Percentiles rank a stretch among this genome's conserved stretches.
Conservation (phyloP, 805 yeast species). For the Ogataea trehalophila region DNA sequence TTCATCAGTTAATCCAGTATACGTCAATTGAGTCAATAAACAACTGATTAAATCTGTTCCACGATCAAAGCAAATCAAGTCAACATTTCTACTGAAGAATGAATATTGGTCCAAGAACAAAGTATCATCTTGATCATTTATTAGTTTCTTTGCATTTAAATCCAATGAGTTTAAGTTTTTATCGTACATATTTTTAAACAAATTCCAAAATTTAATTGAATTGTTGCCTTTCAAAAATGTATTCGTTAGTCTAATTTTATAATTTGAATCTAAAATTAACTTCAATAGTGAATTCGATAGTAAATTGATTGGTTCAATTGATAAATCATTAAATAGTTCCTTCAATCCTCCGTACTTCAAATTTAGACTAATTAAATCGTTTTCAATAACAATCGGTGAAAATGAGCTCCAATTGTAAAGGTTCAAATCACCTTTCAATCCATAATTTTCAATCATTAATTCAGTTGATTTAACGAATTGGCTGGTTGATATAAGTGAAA, state of each 20-base stretch:
- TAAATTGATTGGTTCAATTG: conserved; percentile 41
- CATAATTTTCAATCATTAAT: conserved; percentile 19
- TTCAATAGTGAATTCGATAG: conserved; percentile 47
- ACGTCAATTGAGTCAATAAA: conserved; percentile 70
- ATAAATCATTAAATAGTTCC: conserved; percentile 39
- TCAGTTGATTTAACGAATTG: conserved; percentile 11
- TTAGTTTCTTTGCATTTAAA: conserved; percentile 31
- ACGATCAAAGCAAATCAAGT: conserved; percentile 75
- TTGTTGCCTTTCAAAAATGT: conserved; percentile 56
- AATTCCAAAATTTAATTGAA: conserved; percentile 44
- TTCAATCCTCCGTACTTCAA: conserved; percentile 32
- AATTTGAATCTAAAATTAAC: conserved; percentile 37
- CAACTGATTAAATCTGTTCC: conserved; percentile 70
- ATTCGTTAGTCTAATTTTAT: conserved; percentile 46
- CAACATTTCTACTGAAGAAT: conserved; percentile 44
- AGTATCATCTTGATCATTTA: conserved; percentile 31
- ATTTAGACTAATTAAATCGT: conserved; percentile 41
- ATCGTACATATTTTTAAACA: conserved; percentile 31
- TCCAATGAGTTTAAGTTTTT: conserved; percentile 25
- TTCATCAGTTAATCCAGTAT: conserved; percentile 79
- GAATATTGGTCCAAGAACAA: conserved; percentile 30
- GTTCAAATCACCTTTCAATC: conserved; percentile 24
- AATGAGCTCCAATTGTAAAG: conserved; percentile 19
- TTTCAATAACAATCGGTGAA: conserved; percentile 27
- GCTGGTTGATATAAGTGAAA: conserved; percentile 17